Base-by-base conservation (phyloP, 371 early-diverging fungal species). In the Saksenaea oblongispora region DNA sequence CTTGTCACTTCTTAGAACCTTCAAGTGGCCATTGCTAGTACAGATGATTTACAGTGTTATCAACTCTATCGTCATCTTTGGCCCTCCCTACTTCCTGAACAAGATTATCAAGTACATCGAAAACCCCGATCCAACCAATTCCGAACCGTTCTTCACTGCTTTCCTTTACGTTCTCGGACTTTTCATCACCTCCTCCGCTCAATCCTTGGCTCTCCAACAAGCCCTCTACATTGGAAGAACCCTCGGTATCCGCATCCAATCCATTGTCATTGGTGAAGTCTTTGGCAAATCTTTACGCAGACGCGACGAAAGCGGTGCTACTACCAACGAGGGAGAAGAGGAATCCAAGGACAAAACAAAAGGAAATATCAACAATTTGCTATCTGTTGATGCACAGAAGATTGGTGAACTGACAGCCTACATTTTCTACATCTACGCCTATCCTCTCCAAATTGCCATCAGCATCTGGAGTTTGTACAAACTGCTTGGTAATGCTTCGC, bases 391-490 rank as follows among this genome's bases (percentile, higher is more conserved):
- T 61, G 69, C 82, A 37, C 79, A 81, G 58, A 83, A 83, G 60
- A 53, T 78, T 24, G 81, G 72, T 26, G 74, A 78, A 54, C 62
- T 78, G 26, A 66, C 72, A 42, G 79, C 80, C 5, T 83, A 83
- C 39, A 60, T 83, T 9, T 83, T 79, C 36, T 79, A 81, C 4
- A 58, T 87, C 15, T 87, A 87, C 60, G 76, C 80, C n/a, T 74
- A 74, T 41, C 87, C 87, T 1, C 56, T 88, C 13, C 83, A 84
- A 60, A 80, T 88, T 27, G 24, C 74, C 1, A 55, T 89, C 26
- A 84, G 87, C n/a, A 71, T 85, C 17, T 76, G 83, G 68, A 82
- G 83, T 65, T 67, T 91, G 56, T 85, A 86, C 63, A 75, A 71
- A 54, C 70, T 87, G 18, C 70, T 91, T 27, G 91, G 91, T 27